These are phyloP conservation scores for Leptodontidium sp. DNA, from an alignment of 2,329 filamentous ascomycete genomes.

Conservation along the genomic window DNA sequence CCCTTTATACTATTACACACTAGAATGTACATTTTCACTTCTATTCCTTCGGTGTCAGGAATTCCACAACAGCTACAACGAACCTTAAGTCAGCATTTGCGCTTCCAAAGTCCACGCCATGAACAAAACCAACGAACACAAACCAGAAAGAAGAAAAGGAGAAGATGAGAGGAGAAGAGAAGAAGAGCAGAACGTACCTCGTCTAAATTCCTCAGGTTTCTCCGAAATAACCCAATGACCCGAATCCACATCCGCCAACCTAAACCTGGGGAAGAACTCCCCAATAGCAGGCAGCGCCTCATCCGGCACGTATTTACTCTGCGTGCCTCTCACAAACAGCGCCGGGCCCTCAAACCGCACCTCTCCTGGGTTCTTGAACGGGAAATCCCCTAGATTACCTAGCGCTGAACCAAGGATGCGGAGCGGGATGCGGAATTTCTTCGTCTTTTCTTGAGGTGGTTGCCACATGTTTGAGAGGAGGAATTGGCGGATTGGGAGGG, in stretches of 20 bases:
- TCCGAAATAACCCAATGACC: constrained; percentile 94
- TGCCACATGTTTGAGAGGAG: constrained; percentile 85
- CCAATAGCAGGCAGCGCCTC: constrained; percentile 82
- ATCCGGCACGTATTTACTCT: constrained; percentile 81
- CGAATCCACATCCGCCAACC: constrained; percentile 75
- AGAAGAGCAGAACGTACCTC: constrained; percentile 67
- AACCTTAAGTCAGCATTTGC: constrained; percentile 24
- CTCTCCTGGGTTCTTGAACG: constrained; percentile 76
- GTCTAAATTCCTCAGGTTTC: constrained; percentile 79
- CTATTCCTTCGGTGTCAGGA: constrained; percentile 61
- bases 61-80: constrained; percentile 67
- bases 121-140: not conserved
- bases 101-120: not conserved
- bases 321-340: constrained; percentile 80
- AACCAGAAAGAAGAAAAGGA: too few relatives aligned
- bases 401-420: constrained; percentile 72
- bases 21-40: constrained; percentile 44
- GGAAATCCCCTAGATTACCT: constrained; percentile 82
- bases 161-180: too few relatives aligned
- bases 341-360: constrained; percentile 78
- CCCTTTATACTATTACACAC: constrained; percentile 43
- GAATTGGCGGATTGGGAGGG: constrained; percentile 85
- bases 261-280: constrained; percentile 82
- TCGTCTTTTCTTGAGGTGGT: constrained; percentile 54
- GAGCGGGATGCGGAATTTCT: constrained; percentile 84